Evolutionary conservation across 1,284 basidiomycete genomes (phyloP).

Genomic region (Puccinia hordei): DNA sequence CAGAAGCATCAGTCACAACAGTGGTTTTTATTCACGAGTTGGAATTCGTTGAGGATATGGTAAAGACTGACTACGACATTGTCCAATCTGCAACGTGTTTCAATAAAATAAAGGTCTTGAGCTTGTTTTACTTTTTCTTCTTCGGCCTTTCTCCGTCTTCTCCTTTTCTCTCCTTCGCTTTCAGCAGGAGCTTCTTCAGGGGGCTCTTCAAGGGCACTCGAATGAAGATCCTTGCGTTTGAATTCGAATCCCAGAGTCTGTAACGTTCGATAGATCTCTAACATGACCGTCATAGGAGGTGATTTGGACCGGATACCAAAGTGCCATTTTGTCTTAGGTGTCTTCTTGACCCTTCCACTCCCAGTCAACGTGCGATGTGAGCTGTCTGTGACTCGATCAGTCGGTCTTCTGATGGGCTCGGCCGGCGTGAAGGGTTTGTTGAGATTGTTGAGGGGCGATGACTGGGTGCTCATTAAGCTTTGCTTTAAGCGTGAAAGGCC

Average conservation of each 20-base stretch:
- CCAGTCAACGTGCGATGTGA: background rate
- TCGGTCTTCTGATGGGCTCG: constrained; percentile 18
- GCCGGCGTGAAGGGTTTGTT: constrained; percentile 46
- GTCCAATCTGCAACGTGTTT: constrained; percentile 84
- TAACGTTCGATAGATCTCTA: constrained; percentile 93
- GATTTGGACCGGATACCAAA: constrained; percentile 93
- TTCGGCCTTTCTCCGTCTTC: constrained; percentile 57
- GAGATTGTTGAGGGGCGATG: constrained; percentile 28
- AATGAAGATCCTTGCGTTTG: constrained; percentile 64
- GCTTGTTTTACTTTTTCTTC: constrained; percentile 62
- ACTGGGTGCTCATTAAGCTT: constrained; percentile 28
- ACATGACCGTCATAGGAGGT: constrained; percentile 98
- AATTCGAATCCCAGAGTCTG: constrained; percentile 96
- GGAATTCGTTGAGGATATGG: background rate
- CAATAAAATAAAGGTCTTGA: constrained; percentile 81
- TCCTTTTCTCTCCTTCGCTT: constrained; percentile 58
- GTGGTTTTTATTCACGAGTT: constrained; percentile 37
- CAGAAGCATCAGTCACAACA: background rate
- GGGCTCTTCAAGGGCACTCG: constrained; percentile 21
- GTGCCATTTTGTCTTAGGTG: constrained; percentile 73
- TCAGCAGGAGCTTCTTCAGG: constrained; percentile 46
- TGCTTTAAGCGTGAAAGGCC: constrained; percentile 33
- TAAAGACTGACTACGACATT: constrained; percentile 75
- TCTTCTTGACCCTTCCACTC: constrained; percentile 48
- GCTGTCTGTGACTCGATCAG: constrained; percentile 1